Conservation (phyloP, 108 stramenopile genomes). For the Skeletonema costatum region DNA sequence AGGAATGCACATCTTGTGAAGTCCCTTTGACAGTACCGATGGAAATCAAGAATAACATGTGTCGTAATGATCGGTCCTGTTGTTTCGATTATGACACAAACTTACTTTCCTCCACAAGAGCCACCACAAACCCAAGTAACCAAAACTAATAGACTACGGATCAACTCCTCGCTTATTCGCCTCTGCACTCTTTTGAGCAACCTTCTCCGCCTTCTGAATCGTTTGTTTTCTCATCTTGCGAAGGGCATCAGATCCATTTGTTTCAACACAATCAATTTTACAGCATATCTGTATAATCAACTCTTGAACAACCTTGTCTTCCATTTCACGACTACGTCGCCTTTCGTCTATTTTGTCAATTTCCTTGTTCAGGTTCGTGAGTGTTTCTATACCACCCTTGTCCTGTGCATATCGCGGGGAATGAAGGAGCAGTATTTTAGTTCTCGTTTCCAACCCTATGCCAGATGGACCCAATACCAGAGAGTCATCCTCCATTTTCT, state of each 20-base stretch:
- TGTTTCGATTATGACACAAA: conserved; percentile 25
- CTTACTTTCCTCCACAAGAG: background rate
- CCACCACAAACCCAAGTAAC: background rate
- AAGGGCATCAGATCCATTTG: conserved; percentile 54
- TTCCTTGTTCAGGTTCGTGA: conserved; percentile 31
- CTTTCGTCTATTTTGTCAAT: conserved; percentile 53
- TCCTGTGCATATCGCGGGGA: conserved; percentile 46
- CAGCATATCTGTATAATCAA: conserved; percentile 65
- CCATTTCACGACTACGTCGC: conserved; percentile 11
- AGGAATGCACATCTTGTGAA: conserved; percentile 44
- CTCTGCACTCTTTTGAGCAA: conserved; percentile 29
- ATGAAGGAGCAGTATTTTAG: conserved; percentile 61
- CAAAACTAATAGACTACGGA: conserved; percentile 5
- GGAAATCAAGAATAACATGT: conserved; percentile 38
- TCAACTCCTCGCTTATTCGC: conserved; percentile 33
- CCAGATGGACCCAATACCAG: conserved; percentile 39
- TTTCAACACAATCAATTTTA: conserved; percentile 61
- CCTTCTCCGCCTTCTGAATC: conserved; percentile 52
- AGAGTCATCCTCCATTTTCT: conserved; percentile 44
- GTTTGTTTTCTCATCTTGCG: conserved; percentile 53
- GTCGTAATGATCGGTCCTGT: conserved; percentile 38
- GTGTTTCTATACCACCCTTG: conserved; percentile 46
- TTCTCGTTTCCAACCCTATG: conserved; percentile 48
- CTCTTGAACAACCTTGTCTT: conserved; percentile 45
- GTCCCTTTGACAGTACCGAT: conserved; percentile 27